A percentile compares a stretch with the other conserved stretches of the same genome.
These are phyloP conservation scores for Aureobasidium sp. DNA, from an alignment of 2,329 filamentous ascomycete genomes.

Conservation along the genomic window DNA sequence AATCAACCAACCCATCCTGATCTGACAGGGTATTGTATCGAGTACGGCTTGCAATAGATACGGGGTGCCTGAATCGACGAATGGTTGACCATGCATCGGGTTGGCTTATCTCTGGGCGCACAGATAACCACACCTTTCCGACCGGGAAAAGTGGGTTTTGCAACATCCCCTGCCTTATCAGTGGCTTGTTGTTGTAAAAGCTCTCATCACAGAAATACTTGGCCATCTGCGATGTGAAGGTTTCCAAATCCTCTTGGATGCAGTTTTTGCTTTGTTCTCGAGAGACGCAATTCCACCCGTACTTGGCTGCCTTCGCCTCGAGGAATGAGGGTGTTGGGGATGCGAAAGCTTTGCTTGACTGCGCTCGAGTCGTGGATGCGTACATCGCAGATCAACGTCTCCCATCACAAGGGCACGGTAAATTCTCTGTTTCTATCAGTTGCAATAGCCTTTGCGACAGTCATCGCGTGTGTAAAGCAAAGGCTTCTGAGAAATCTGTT, in stretches of 20 bases:
- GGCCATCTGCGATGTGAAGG: not conserved
- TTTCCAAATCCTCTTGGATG: not conserved
- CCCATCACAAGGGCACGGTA: too few relatives aligned
- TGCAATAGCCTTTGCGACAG: not conserved
- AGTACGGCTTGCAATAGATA: not conserved
- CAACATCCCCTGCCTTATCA: slow-evolving; percentile 10
- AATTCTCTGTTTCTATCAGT: not conserved
- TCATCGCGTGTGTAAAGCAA: slow-evolving; percentile 7
- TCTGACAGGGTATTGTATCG: not conserved
- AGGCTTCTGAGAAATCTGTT: not conserved
- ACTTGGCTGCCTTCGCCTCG: not conserved
- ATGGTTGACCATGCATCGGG: slow-evolving; percentile 1
- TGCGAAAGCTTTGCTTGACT: not conserved
- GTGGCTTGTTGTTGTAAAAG: slow-evolving; percentile 7
- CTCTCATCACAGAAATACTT: slow-evolving; percentile 11
- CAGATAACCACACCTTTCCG: slow-evolving; percentile 3
- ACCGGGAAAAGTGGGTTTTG: slow-evolving; percentile 7
- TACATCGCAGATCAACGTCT: too few relatives aligned
- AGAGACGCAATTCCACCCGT: not conserved
- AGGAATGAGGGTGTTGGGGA: not conserved
- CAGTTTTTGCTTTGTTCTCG: slow-evolving; percentile 8
- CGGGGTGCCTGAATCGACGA: not conserved
- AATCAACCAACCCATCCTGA: not conserved
- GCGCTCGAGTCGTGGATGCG: not conserved
- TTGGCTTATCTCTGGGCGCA: slow-evolving; percentile 12